Evolutionary conservation across 345 rosid species (phyloP), one percentile per base, ranked within the genome.

Genomic region (Theobroma cacao): DNA sequence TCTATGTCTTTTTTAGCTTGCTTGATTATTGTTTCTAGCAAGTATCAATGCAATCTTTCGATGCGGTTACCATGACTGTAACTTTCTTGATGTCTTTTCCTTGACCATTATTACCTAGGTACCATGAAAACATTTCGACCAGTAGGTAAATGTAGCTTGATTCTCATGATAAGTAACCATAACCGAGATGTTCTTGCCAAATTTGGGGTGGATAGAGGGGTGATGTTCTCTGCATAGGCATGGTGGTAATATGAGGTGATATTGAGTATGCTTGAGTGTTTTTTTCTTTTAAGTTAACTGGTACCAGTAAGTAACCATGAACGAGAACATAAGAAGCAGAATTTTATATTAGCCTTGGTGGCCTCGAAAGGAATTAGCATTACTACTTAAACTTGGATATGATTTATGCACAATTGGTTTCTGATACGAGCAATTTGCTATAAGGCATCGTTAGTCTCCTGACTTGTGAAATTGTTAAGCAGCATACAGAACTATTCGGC

Each of bases 401-500:
- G 3, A 13, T 60, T 58, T 60, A 24, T 56, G 61, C 13, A 56
- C 59, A 1, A 64, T 64, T 63, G 43, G 9, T 36, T 36, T 61
- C 66, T 15, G 17, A 15, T 34, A n/a, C n/a, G n/a, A 7, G 24
- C 24, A 63, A 33, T 65, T 65, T 38, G 15, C 30, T 22, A 65
- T n/a, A 63, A 34, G 2, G 36, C 34, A 28, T 47, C 56, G 28
- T 69, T 69, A 28, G 26, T 18, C 28, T 17, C 40, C 30, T 15
- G n/a, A 38, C 18, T 33, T 33, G 10, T 33, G 4, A 20, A 34
- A 38, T 61, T 30, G 7, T 4, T 12, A 24, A 33, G 7, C 78
- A 78, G 86, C 63, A 5, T 55, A 48, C 18, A 47, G 59, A 62
- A 30, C 5, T 74, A 34, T 69, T 69, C 24, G 28, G 45, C 41